A percentile compares a stretch with the other conserved stretches of the same genome.
Evolutionary conservation across 371 early-diverging fungal species (phyloP).

Genomic region (Gilbertella persicaria): DNA sequence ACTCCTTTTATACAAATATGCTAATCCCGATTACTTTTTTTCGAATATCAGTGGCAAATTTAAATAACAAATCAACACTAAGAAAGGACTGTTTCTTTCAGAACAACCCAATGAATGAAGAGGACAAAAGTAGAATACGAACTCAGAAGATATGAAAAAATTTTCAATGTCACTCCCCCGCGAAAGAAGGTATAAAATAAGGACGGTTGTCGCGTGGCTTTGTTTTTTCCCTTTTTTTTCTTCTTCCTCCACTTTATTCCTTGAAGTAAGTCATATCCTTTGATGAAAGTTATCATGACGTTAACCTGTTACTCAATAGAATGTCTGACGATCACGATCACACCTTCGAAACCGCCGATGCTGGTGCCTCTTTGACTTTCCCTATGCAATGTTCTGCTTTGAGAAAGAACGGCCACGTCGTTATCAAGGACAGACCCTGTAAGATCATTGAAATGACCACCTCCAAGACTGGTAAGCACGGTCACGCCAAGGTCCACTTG

Average conservation of each 20-base stretch:
- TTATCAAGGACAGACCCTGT: slow-evolving; percentile 98
- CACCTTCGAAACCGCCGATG: slow-evolving; percentile 70
- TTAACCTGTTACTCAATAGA: slow-evolving; percentile 5
- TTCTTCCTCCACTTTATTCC: slow-evolving; percentile 6
- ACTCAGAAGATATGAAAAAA: slow-evolving; percentile 1
- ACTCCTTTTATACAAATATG: too few relatives aligned
- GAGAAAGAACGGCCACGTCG: slow-evolving; percentile 97
- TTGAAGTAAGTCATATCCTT: slow-evolving; percentile 10
- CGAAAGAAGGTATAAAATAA: slow-evolving; percentile 4
- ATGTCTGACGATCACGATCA: slow-evolving; percentile 66
- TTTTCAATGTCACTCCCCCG: slow-evolving; percentile 5
- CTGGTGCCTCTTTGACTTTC: slow-evolving; percentile 92
- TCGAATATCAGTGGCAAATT: too few relatives aligned
- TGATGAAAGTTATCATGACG: too few relatives aligned
- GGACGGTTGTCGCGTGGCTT: slow-evolving; percentile 14
- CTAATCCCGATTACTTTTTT: too few relatives aligned
- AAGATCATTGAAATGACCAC: slow-evolving; percentile 98
- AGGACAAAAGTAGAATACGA: background rate
- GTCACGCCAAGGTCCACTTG: slow-evolving; percentile 99
- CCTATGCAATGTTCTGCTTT: slow-evolving; percentile 99
- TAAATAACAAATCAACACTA: too few relatives aligned
- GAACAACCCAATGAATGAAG: slow-evolving; percentile 1
- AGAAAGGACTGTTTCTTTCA: slow-evolving; percentile 6
- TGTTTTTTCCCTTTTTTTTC: slow-evolving; percentile 10
- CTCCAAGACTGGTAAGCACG: slow-evolving; percentile 99